Percentiles rank a stretch among this genome's conserved stretches.
Evolutionary conservation across 352 stramenopile genomes (phyloP).

Genomic region (Pythium myriotylum): DNA sequence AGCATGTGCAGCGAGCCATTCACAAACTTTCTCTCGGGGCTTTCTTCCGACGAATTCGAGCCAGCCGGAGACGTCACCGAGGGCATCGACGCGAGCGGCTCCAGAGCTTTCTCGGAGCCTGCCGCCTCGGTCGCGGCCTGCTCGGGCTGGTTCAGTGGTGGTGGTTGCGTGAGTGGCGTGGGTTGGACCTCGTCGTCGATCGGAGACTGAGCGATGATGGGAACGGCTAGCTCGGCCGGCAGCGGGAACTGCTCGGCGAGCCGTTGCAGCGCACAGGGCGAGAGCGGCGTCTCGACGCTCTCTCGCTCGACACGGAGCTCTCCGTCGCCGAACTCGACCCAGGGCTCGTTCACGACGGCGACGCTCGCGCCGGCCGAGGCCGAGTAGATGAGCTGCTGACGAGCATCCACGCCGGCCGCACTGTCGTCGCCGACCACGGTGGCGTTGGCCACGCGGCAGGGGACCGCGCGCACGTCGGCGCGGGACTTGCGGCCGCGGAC

Average conservation of each 20-base stretch:
- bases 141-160: neutral
- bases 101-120: neutral
- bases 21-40: neutral
- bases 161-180: neutral
- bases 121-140: neutral
- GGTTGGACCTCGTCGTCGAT: neutral
- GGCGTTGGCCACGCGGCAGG: neutral
- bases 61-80: neutral
- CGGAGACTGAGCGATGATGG: neutral
- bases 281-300: neutral
- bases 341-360: neutral
- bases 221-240: conserved; percentile 10
- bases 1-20: conserved; percentile 27
- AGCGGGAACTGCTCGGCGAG: conserved; percentile 9
- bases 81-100: neutral
- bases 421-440: conserved; percentile 3
- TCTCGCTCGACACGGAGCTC: neutral
- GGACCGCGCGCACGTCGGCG: conserved; percentile 1
- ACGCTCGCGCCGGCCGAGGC: neutral
- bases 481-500: neutral
- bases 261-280: conserved; percentile 7
- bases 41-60: neutral
- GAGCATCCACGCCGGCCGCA: neutral
- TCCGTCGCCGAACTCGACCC: neutral
- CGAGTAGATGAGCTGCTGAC: conserved; percentile 1